Evolutionary conservation across 2,329 filamentous ascomycete genomes (phyloP).

Genomic region (Aspergillus sp.): DNA sequence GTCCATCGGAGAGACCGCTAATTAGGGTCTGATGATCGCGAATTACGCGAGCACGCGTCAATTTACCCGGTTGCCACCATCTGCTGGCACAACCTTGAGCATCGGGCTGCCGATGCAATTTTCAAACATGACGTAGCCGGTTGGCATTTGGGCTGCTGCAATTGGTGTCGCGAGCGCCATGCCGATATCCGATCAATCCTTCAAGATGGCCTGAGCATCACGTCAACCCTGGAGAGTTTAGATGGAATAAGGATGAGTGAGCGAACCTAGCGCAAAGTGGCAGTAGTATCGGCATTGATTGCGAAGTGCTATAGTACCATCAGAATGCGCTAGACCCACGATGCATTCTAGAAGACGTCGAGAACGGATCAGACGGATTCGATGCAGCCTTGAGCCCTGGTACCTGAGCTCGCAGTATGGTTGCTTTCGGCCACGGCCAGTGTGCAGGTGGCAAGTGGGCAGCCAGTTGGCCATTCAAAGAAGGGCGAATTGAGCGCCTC

Average conservation of each 20-base stretch:
- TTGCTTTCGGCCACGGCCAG: slow-evolving; percentile 14
- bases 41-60: slow-evolving; percentile 5
- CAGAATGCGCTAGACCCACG: slow-evolving; percentile 27
- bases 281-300: not conserved
- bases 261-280: not conserved
- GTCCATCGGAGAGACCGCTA: not conserved
- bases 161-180: slow-evolving; percentile 9
- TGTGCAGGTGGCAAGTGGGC: not conserved
- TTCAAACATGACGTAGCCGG: slow-evolving; percentile 12
- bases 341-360: slow-evolving; percentile 42
- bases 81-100: not conserved
- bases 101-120: slow-evolving; percentile 15
- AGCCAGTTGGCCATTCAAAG: slow-evolving; percentile 11
- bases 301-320: not conserved
- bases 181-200: slow-evolving; percentile 16
- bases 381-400: slow-evolving; percentile 16
- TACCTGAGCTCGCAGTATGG: slow-evolving; percentile 12
- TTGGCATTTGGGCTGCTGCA: not conserved
- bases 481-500: slow-evolving; percentile 1
- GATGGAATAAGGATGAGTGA: not conserved
- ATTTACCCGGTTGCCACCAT: slow-evolving; percentile 18
- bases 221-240: not conserved
- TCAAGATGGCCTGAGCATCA: slow-evolving; percentile 6
- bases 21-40: slow-evolving; percentile 1
- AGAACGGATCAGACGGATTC: slow-evolving; percentile 31